Conservation (phyloP, 179 eudicot genomes). For the Vitellaria paradoxa region DNA sequence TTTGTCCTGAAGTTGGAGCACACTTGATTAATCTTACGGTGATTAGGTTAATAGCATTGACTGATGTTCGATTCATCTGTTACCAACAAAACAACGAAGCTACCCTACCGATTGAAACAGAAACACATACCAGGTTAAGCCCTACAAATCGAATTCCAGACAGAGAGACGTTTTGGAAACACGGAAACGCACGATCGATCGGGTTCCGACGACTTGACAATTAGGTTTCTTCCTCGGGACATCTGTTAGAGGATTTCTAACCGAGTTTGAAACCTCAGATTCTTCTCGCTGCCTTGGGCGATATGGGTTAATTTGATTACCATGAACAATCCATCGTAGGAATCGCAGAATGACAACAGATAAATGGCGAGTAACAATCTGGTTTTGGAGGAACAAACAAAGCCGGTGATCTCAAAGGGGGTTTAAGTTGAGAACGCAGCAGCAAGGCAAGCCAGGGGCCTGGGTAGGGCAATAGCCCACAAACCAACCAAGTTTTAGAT, state of each 20-base stretch:
- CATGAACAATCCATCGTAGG: too few relatives aligned
- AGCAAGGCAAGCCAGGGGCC: too few relatives aligned
- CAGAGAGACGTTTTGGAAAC: neutral
- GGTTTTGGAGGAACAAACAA: too few relatives aligned
- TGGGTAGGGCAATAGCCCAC: too few relatives aligned
- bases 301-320: neutral
- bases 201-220: neutral
- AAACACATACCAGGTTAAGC: neutral
- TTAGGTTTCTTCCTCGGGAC: neutral
- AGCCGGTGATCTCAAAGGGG: too few relatives aligned
- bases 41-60: neutral
- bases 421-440: too few relatives aligned
- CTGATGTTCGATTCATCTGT: slow-evolving; percentile 13
- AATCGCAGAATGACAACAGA: too few relatives aligned
- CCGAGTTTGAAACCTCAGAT: neutral
- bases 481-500: too few relatives aligned
- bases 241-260: neutral
- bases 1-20: neutral
- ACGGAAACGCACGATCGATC: neutral
- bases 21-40: neutral
- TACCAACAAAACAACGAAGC: neutral
- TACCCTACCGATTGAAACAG: slow-evolving; percentile 3
- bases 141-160: neutral
- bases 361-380: too few relatives aligned
- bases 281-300: neutral